A percentile compares a stretch with the other conserved stretches of the same genome.
These are phyloP conservation scores for Pichia exigua DNA, from an alignment of 805 yeast genomes.

Conservation along the genomic window DNA sequence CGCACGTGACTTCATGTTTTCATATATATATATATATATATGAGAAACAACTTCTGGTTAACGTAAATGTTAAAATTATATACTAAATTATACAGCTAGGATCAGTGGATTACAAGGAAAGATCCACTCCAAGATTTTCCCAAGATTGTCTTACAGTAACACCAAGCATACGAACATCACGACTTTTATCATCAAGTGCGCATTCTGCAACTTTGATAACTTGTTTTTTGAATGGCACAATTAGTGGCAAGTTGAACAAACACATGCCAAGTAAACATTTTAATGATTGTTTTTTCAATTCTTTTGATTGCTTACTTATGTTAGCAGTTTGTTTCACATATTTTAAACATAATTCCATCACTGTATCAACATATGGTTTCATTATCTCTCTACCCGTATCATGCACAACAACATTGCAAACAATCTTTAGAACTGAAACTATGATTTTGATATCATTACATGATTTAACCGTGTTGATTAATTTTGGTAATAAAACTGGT, in stretches of 20 bases:
- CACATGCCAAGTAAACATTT: slow-evolving; percentile 43
- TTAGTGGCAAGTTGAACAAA: slow-evolving; percentile 34
- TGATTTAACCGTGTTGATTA: slow-evolving; percentile 5
- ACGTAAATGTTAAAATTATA: neutral
- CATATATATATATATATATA: too few species aligned
- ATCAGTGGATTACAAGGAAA: neutral
- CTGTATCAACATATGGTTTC: slow-evolving; percentile 10
- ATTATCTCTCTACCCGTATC: slow-evolving; percentile 1
- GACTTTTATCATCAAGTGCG: slow-evolving; percentile 64
- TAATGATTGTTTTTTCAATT: slow-evolving; percentile 31
- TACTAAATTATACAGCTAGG: neutral
- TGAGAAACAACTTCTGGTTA: too few species aligned
- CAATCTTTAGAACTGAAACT: slow-evolving; percentile 4
- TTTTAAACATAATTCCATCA: slow-evolving; percentile 1
- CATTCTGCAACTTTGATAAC: slow-evolving; percentile 41
- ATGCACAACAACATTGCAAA: slow-evolving; percentile 5
- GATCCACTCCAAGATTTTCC: slow-evolving; percentile 39
- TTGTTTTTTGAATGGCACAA: slow-evolving; percentile 44
- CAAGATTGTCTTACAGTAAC: slow-evolving; percentile 74
- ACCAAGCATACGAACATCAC: slow-evolving; percentile 69
- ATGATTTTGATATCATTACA: slow-evolving; percentile 5
- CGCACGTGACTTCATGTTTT: neutral
- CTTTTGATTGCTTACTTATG: neutral
- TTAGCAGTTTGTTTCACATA: neutral
- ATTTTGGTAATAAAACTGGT: slow-evolving; percentile 4